Evolutionary conservation across 2,329 filamentous ascomycete species (phyloP), one percentile per base, ranked within the genome.

Genomic region (Clarireedia paspali): DNA sequence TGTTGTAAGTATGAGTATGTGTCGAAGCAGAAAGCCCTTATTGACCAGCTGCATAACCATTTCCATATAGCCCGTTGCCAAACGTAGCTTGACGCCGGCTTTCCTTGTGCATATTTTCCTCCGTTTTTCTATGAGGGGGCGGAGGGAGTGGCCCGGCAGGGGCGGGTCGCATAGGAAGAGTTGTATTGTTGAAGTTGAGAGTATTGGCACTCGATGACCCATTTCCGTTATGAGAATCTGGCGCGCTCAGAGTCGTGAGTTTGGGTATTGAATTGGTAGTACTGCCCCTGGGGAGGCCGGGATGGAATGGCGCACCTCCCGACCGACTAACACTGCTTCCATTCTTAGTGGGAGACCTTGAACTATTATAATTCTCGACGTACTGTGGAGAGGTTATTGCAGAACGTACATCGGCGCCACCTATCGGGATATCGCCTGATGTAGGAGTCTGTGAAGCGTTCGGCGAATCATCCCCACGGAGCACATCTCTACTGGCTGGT

Each of bases 401-500:
- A 15, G 65, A 67, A 15, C 67, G 64, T 10, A 66, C 59, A 62
- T 83, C 79, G 56, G 76, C 77, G 34, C 80, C 79, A 50, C 75
- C 79, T 58, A 89, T 82, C 40, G 84, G 84, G 57, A 89, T 89
- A 64, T 89, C 84, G 57, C 84, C 85, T 53, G 85, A 87, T 10
- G 84, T 87, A 34, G 87, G 85, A 17, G 84, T 88, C 60, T 75
- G 74, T 56, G 65, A 71, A 58, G 61, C 73, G 65, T 62, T 68
- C 56, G 61, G 69, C 62, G 69, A 67, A 70, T 58, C 75, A 27
- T 66, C 62, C 20, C 63, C 62, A 9, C 86, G 83, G 48, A 91
- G 79, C 36, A 92, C 79, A 10, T 89, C 87, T 67, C 89, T 85
- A 1, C 88, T 89, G 7, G 88, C 82, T 1, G 91, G 89, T 10